Evolutionary conservation across 2,329 filamentous ascomycete species (phyloP), one percentile per base, ranked within the genome.

Genomic region (Fusarium pseudoanthophilum): DNA sequence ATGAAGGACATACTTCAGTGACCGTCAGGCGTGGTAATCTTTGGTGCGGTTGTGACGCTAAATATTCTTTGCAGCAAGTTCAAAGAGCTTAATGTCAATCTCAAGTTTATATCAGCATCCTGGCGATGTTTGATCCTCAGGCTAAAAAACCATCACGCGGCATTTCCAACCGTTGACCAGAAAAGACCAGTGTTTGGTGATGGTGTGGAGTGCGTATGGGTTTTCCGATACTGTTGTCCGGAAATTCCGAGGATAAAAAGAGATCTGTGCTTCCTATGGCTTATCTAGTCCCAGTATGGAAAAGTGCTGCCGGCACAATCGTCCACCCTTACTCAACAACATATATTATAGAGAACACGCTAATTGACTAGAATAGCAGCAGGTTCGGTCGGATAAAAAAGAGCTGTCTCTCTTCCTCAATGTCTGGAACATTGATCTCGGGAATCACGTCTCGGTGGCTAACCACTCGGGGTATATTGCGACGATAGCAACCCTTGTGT

Each of bases 41-140:
- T 8, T 49, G 14, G 8, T 7, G 20, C 11, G 7, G 14, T 21
- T 11, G 15, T 9, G 21, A 7, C 15, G 9, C n/a, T 4, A 4
- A 3, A 34, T 7, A 34, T 11, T 3, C 16, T 8, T 24, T 51
- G 30, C 48, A 51, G 15, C 20, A n/a, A 32, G 32, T 34, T 24
- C 8, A 7, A 20, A 7, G 11, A 24, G 16, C 11, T 24, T 20
- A 11, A 20, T 6, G 14, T 15, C 8, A 20, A 24, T 15, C 2
- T 20, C 8, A 15, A 24, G 2, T 9, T 20, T 15, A 20, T 11
- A 5, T 24, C 0, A 2, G 13, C 2, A 2, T 51, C 7, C 5
- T 11, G 20, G 1, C 0, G 14, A 24, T 3, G 0, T 11, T 15
- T 2, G 2, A 24, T 20, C 30, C 11, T 15, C 3, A 7, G 16